These are phyloP conservation scores for Hypoxylon lienhwacheense DNA, from an alignment of 495 filamentous ascomycete genomes.

Conservation along the genomic window DNA sequence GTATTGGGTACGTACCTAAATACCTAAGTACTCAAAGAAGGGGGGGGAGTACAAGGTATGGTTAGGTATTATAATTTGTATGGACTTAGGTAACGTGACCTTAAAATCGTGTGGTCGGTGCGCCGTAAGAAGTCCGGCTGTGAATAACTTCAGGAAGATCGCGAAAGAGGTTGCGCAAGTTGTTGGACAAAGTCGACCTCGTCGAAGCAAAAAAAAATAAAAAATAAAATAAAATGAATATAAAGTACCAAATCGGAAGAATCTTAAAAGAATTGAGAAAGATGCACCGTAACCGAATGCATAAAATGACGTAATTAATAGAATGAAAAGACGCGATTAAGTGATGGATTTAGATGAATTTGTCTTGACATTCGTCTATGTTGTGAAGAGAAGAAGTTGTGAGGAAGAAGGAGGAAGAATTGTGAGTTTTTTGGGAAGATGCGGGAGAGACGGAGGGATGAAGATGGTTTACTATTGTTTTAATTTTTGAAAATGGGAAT, in stretches of 20 bases:
- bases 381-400: constrained; percentile 45
- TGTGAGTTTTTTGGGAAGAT: constrained; percentile 41
- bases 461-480: constrained; percentile 54
- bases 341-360: constrained; percentile 52
- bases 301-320: constrained; percentile 38
- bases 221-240: too few relatives aligned
- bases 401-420: constrained; percentile 50
- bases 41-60: constrained; percentile 28
- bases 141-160: constrained; percentile 51
- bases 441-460: constrained; percentile 46
- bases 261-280: constrained; percentile 25
- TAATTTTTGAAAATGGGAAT: constrained; percentile 47
- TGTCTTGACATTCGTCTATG: constrained; percentile 56
- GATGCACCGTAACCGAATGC: constrained; percentile 39
- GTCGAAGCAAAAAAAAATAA: constrained; percentile 17
- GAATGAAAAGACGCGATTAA: constrained; percentile 34
- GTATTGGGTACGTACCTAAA: too few relatives aligned
- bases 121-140: constrained; percentile 33
- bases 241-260: constrained; percentile 17
- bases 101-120: constrained; percentile 41
- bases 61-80: too few relatives aligned
- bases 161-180: constrained; percentile 27
- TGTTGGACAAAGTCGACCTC: constrained; percentile 9
- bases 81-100: constrained; percentile 47
- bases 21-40: too few relatives aligned